Percentiles rank a stretch among this genome's conserved stretches.
Conservation (phyloP, 1,139 yeast genomes). For the Suhomyces kunorum region DNA sequence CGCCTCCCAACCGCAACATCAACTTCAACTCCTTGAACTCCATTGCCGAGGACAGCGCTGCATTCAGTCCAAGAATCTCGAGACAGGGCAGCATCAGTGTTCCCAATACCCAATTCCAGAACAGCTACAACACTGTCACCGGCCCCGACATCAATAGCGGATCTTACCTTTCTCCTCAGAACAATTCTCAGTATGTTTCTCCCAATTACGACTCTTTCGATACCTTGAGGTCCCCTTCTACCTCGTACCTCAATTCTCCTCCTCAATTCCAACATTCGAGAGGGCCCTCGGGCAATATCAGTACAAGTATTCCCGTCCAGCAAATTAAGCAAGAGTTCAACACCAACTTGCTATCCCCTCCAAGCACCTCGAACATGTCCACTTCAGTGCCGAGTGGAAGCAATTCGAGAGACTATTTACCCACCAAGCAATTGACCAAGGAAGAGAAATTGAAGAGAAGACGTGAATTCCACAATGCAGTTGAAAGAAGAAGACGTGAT, state of each 20-base stretch:
- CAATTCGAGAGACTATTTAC: constrained; percentile 15
- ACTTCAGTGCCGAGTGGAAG: constrained; percentile 30
- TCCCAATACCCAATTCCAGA: constrained; percentile 19
- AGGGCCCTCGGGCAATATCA: constrained; percentile 28
- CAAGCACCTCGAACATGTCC: constrained; percentile 25
- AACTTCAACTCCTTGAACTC: constrained; percentile 34
- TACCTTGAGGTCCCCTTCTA: constrained; percentile 33
- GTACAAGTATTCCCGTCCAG: constrained; percentile 30
- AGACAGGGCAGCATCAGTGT: constrained; percentile 38
- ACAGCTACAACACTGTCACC: constrained; percentile 16
- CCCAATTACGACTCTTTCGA: constrained; percentile 29
- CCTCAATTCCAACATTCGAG: constrained; percentile 26
- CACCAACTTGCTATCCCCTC: constrained; percentile 29
- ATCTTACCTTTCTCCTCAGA: constrained; percentile 19
- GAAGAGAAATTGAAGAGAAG: constrained; percentile 71
- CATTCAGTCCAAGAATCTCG: constrained; percentile 35
- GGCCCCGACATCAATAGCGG: constrained; percentile 17
- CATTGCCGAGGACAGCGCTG: constrained; percentile 34
- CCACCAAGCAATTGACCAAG: constrained; percentile 52
- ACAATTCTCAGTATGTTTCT: constrained; percentile 19
- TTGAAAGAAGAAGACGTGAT: constrained; percentile 77
- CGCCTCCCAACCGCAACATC: constrained; percentile 35
- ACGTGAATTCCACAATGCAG: constrained; percentile 79
- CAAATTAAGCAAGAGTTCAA: constrained; percentile 22
- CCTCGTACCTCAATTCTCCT: constrained; percentile 40